Conservation (phyloP, 2,329 filamentous ascomycete genomes). For the Sarocladium strictum region DNA sequence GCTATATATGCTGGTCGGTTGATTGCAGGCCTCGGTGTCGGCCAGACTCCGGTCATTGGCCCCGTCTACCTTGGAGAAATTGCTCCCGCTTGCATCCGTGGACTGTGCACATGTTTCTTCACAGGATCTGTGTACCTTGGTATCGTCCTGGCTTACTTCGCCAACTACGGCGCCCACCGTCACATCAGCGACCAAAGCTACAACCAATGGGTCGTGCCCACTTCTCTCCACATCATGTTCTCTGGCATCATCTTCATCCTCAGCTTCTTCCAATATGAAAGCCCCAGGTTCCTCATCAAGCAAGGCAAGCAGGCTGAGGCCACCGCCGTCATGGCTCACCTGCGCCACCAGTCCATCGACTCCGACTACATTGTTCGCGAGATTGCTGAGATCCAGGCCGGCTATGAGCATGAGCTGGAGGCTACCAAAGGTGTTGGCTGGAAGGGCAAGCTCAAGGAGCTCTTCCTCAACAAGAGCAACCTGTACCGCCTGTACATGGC, state of each 20-base stretch:
- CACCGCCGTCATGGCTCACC: conserved; percentile 28
- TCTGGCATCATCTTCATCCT: conserved; percentile 15
- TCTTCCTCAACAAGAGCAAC: conserved; percentile 17
- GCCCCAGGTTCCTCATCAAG: conserved; percentile 24
- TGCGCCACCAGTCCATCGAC: conserved; percentile 30
- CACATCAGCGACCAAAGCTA: conserved; percentile 29
- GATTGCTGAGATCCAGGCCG: conserved; percentile 19
- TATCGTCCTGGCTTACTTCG: conserved; percentile 60
- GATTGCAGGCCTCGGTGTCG: conserved; percentile 60
- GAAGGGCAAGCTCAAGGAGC: conserved; percentile 15
- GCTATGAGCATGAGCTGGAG: conserved; percentile 17
- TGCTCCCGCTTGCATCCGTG: conserved; percentile 54
- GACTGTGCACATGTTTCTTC: conserved; percentile 52
- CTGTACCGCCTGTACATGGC: conserved; percentile 20
- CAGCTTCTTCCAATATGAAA: conserved; percentile 15
- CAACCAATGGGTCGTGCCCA: conserved; percentile 42
- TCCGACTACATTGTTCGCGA: conserved; percentile 32
- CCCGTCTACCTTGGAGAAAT: conserved; percentile 63
- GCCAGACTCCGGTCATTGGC: conserved; percentile 60
- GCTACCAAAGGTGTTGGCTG: conserved; percentile 11
- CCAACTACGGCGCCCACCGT: conserved; percentile 47
- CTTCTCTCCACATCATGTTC: conserved; percentile 58
- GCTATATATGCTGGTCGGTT: conserved; percentile 61
- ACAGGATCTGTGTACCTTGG: conserved; percentile 52
- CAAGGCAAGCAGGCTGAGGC: conserved; percentile 28